Base-by-base conservation (phyloP, 164 flowering plant species). In the Sedum album region DNA sequence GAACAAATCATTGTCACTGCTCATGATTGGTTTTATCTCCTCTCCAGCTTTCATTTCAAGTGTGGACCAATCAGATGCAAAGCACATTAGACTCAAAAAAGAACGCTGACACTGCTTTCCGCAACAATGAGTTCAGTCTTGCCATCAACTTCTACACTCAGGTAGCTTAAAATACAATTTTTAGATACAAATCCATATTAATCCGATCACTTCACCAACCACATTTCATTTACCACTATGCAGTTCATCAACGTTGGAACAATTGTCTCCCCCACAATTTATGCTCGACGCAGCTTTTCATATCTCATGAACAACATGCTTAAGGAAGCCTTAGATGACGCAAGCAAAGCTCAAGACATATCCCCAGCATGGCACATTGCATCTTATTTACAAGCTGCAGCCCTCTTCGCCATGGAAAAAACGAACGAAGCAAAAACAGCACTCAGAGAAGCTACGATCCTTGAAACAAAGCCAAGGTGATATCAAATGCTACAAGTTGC, bases 21-120 rank as follows among this genome's bases (percentile, higher is more conserved):
- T n/a, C n/a, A n/a, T n/a, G n/a, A n/a, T n/a, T n/a, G n/a, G n/a
- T 25, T n/a, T 6, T 41, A n/a, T 35, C 20, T 30, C 14, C 23
- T 2, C 35, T 72, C 71, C 85, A 84, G 88, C 82, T 85, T 14
- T 85, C 88, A 23, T 83, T 85, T 69, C 86, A 85, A 63, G 76
- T 85, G 86, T 85, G 88, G 86, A 85, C 88, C 11, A 79, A 81
- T 71, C 84, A 85, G 69, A 81, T 85, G 89, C 84, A 81, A 73
- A 82, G 82, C 25, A 76, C 84, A 23, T 72, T 85, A 28, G 73
- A 71, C 62, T 70, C 72, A 13, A 85, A 85, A 83, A 82, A 81
- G 72, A 80, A 79, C 68, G 89, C 86, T 13, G 89, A 85, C 72
- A n/a, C 35, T 71, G 79, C 78, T 51, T 85, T 85, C 68, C 51